These are phyloP conservation scores for Pyrenochaeta sp. DNA, from an alignment of 2,329 filamentous ascomycete genomes.

Conservation along the genomic window DNA sequence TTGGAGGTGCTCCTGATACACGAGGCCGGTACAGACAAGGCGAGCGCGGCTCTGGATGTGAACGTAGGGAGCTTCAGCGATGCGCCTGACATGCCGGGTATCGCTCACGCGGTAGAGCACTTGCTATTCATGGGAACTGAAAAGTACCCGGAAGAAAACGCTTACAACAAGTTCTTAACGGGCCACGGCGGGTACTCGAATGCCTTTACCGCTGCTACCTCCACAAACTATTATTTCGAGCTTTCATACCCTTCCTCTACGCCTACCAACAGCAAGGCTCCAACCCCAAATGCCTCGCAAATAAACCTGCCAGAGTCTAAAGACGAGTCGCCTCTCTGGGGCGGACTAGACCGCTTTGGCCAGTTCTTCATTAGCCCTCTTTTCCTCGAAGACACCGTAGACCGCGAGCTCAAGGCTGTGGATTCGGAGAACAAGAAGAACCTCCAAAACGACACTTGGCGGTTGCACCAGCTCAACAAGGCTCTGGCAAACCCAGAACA, in stretches of 20 bases:
- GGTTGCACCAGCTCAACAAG: conserved; percentile 87
- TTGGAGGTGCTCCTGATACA: conserved; percentile 93
- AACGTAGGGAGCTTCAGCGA: conserved; percentile 97
- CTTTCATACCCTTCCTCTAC: conserved; percentile 78
- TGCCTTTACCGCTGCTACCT: conserved; percentile 90
- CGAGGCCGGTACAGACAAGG: conserved; percentile 95
- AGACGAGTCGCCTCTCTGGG: conserved; percentile 71
- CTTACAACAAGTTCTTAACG: conserved; percentile 91
- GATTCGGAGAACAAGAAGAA: conserved; percentile 99
- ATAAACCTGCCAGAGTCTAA: conserved; percentile 48
- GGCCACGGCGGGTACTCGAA: conserved; percentile 92
- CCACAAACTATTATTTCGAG: conserved; percentile 98
- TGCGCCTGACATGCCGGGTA: conserved; percentile 86
- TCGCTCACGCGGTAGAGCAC: conserved; percentile 96
- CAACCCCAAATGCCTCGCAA: conserved; percentile 49
- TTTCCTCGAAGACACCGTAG: conserved; percentile 83
- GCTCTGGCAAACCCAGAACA: conserved; percentile 86
- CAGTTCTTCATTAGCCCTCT: conserved; percentile 93
- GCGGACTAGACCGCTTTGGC: conserved; percentile 87
- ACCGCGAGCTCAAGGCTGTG: conserved; percentile 86
- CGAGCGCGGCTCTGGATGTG: conserved; percentile 92
- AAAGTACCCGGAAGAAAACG: conserved; percentile 83
- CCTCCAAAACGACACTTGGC: conserved; percentile 87
- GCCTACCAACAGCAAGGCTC: conserved; percentile 59
- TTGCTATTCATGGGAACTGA: conserved; percentile 98